Conservation (phyloP, 1,284 basidiomycete genomes). For the Coniophora puteana region DNA sequence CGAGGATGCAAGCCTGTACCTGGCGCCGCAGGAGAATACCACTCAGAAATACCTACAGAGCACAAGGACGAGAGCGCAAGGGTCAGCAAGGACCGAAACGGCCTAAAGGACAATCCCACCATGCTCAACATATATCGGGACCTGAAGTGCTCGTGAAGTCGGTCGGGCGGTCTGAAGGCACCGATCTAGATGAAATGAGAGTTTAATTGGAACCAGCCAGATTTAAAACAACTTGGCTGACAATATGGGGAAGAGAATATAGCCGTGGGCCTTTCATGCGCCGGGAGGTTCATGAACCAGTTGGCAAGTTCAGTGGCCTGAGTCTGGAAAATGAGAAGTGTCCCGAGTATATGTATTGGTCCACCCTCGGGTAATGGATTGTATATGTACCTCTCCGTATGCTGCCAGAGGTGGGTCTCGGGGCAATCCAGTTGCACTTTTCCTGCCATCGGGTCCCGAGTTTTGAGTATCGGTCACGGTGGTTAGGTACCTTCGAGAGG, state of each 20-base stretch:
- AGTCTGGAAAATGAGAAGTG: conserved; percentile 32
- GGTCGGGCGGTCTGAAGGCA: conserved; percentile 80
- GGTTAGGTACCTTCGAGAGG: neutral
- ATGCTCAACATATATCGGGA: conserved; percentile 76
- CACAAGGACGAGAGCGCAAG: conserved; percentile 2
- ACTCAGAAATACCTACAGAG: conserved; percentile 68
- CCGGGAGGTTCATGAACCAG: conserved; percentile 63
- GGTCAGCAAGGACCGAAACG: neutral
- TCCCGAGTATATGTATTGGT: neutral
- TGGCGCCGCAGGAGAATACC: conserved; percentile 74
- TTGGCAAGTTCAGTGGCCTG: conserved; percentile 73
- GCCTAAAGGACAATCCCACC: conserved; percentile 37
- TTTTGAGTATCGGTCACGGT: neutral
- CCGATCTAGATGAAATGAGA: conserved; percentile 49
- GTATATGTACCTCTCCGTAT: conserved; percentile 54
- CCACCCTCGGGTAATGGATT: neutral
- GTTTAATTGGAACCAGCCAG: conserved; percentile 1
- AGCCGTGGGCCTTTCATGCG: conserved; percentile 66
- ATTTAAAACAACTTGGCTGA: conserved; percentile 29
- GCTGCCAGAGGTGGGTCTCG: conserved; percentile 79
- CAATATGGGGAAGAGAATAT: conserved; percentile 82
- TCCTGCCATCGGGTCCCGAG: conserved; percentile 36
- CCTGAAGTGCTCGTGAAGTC: conserved; percentile 50
- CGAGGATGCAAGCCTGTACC: conserved; percentile 74
- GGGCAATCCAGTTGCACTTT: conserved; percentile 65